Evolutionary conservation across 116 monocot genomes (phyloP), one percentile per base, ranked within the genome.

Genomic region (Iris pallida): DNA sequence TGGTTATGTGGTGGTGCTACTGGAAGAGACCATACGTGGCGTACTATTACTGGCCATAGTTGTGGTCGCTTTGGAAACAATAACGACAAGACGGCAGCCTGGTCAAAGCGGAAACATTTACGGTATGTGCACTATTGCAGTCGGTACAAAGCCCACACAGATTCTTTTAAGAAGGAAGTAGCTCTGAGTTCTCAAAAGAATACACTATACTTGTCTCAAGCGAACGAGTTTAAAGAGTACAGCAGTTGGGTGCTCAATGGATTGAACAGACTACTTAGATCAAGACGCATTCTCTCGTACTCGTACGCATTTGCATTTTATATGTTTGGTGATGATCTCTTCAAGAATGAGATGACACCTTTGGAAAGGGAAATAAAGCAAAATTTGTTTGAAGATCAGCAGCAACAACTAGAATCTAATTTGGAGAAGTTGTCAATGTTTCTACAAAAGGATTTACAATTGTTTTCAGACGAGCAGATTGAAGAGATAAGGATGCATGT

Each of bases 1-100:
- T 93, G 89, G 89, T 65, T 93, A 47, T 93, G 93, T 82, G 93
- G 89, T 15, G 84, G 47, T 75, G 77, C 93, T 53, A 89, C 86
- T 51, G 89, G 89, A 16, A 49, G 43, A 58, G 66, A 77, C 1
- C 93, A 93, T 76, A 83, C 83, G n/a, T 88, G 80, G 80, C 53
- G 53, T 4, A 68, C 47, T 8, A 89, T 93, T 42, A 4, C 15
- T 69, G 86, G 78, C 18, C 93, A 93, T 60, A 89, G 75, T 51
- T 93, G 93, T 68, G 82, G 84, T 19, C 75, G 89, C 17, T 86
- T 78, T 53, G 75, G 68, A 58, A 77, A 86, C 46, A 42, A 69
- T 8, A 7, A 65, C 16, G 13, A 17, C 4, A 59, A 75, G 57
- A 76, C 59, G 10, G 20, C 65, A 1, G 64, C 68, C 45, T 16